Evolutionary conservation across 257 asterid species (phyloP).

Genomic region (Cruciata laevipes): DNA sequence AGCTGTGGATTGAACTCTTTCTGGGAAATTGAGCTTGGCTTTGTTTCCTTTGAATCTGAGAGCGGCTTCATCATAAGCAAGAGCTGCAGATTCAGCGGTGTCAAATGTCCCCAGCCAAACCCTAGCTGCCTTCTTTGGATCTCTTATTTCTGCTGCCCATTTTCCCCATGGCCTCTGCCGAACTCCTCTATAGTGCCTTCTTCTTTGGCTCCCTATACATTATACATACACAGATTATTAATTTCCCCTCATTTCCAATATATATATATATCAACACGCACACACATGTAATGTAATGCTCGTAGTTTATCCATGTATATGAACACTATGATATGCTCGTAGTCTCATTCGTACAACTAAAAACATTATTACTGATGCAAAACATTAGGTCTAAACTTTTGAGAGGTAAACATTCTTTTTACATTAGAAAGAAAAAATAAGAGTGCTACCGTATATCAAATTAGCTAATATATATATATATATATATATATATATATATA

Average conservation of each 20-base stretch:
- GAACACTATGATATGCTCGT: too few species aligned
- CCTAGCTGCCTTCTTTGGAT: constrained; percentile 73
- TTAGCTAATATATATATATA: too few species aligned
- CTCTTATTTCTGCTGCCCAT: constrained; percentile 87
- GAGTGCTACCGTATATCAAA: not conserved
- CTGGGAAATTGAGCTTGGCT: constrained; percentile 87
- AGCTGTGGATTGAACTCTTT: constrained; percentile 52
- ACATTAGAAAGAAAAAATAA: not conserved
- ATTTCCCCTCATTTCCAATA: not conserved
- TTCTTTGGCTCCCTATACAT: constrained; percentile 37
- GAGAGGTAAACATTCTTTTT: not conserved
- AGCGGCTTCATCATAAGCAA: constrained; percentile 81
- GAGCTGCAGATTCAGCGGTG: constrained; percentile 70
- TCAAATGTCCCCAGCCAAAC: constrained; percentile 86
- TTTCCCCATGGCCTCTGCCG: constrained; percentile 91
- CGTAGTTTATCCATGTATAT: too few species aligned
- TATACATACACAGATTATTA: not conserved
- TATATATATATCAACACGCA: too few species aligned
- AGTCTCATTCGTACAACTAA: too few species aligned
- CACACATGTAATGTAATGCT: too few species aligned
- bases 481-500: too few species aligned
- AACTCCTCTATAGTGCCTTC: constrained; percentile 75
- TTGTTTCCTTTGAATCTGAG: constrained; percentile 78
- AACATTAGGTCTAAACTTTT: too few species aligned
- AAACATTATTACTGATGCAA: too few species aligned